A percentile compares a stretch with the other conserved stretches of the same genome.
phyloP scores from a whole-genome alignment of 441 rosid genomes.

The Erodium texanum region DNA sequence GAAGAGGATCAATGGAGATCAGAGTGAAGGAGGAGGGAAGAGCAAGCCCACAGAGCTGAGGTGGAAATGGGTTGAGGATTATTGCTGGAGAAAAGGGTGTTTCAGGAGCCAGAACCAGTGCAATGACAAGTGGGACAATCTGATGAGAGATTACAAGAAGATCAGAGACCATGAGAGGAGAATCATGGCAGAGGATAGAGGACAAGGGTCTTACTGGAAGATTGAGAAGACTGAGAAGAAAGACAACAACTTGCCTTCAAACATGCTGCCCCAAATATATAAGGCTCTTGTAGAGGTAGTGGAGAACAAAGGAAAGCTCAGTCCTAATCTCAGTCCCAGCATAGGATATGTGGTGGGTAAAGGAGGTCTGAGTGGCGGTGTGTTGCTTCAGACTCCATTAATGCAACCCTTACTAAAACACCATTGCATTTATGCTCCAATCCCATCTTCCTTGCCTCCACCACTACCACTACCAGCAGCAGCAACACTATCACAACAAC shows the following conservation, averaged over 20 bases:
- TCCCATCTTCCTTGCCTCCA: conserved; percentile 19
- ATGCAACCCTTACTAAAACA: neutral
- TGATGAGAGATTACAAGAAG: conserved; percentile 92
- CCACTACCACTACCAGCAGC: conserved; percentile 15
- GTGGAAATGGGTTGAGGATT: conserved; percentile 97
- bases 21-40: too few relatives aligned
- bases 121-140: conserved; percentile 96
- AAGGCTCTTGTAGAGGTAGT: conserved; percentile 62
- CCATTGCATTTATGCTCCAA: conserved; percentile 29
- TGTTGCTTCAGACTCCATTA: conserved; percentile 22
- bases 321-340: conserved; percentile 12
- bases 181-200: conserved; percentile 18
- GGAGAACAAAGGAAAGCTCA: conserved; percentile 37
- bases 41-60: conserved; percentile 63
- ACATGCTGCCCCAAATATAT: conserved; percentile 60
- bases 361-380: conserved; percentile 10
- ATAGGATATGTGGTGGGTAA: conserved; percentile 21
- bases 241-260: conserved; percentile 67
- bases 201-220: conserved; percentile 52
- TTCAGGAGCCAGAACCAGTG: conserved; percentile 87
- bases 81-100: conserved; percentile 68
- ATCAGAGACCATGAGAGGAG: conserved; percentile 60
- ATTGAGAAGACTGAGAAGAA: conserved; percentile 75
- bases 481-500: conserved; percentile 17
- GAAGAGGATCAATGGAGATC: conserved; percentile 39